Percentiles rank a stretch among this genome's conserved stretches.
Conservation (phyloP, 192 early-diverging fungal genomes). For the Coemansia sp. region DNA sequence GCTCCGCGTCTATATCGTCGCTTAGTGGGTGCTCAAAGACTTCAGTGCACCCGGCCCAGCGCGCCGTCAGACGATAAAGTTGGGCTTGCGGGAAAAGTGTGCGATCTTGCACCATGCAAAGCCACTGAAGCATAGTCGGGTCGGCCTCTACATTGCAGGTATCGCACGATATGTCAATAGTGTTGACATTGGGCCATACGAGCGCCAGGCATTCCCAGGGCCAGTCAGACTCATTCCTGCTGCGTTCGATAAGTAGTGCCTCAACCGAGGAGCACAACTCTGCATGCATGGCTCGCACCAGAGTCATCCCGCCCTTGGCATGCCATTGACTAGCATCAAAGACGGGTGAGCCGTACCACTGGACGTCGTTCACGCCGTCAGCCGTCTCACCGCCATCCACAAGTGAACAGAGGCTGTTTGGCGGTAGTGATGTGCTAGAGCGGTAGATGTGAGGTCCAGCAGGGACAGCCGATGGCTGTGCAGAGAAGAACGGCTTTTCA, state of each 20-base stretch:
- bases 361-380: neutral
- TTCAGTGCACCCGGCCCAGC: constrained; percentile 52
- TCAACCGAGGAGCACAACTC: constrained; percentile 21
- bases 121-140: constrained; percentile 28
- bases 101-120: constrained; percentile 32
- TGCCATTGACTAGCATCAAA: constrained; percentile 48
- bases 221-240: constrained; percentile 23
- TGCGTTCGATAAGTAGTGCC: constrained; percentile 30
- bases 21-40: constrained; percentile 50
- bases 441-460: neutral
- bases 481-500: neutral
- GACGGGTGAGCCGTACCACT: constrained; percentile 47
- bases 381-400: neutral
- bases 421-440: neutral
- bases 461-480: neutral
- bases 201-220: constrained; percentile 33
- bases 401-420: neutral
- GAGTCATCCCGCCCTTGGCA: constrained; percentile 39
- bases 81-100: constrained; percentile 34
- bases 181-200: constrained; percentile 39
- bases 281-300: constrained; percentile 37
- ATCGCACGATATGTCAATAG: constrained; percentile 40
- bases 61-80: constrained; percentile 39
- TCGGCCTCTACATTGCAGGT: constrained; percentile 38
- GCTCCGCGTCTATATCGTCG: constrained; percentile 16